These are phyloP conservation scores for Naganishia vishniacii DNA, from an alignment of 768 basidiomycete species.

Conservation along the genomic window DNA sequence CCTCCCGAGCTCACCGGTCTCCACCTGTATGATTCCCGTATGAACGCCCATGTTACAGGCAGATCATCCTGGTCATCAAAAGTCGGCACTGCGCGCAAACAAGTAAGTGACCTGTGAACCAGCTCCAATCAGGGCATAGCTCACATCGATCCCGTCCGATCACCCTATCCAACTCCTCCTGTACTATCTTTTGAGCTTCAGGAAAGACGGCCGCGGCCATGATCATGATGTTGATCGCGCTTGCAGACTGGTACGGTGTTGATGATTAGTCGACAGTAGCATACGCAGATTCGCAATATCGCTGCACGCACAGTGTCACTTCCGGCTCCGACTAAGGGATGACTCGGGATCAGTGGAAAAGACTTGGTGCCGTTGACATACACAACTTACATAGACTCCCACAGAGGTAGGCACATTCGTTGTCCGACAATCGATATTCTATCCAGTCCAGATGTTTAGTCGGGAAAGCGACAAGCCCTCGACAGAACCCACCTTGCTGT, in stretches of 20 bases:
- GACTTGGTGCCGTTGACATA: neutral
- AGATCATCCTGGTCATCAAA: constrained; percentile 9
- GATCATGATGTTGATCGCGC: constrained; percentile 14
- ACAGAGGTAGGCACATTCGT: constrained; percentile 19
- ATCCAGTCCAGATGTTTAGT: neutral
- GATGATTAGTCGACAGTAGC: neutral
- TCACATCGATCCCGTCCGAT: constrained; percentile 8
- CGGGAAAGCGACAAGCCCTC: neutral
- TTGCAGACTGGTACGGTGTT: neutral
- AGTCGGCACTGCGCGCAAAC: neutral
- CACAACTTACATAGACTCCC: constrained; percentile 6
- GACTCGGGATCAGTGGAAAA: neutral
- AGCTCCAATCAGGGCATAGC: neutral
- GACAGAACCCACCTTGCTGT: constrained; percentile 2
- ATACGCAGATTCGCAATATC: no score
- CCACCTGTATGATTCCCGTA: constrained; percentile 13
- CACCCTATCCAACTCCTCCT: constrained; percentile 11
- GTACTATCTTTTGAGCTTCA: constrained; percentile 6
- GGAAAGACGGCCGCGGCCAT: constrained; percentile 9
- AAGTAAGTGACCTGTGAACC: neutral
- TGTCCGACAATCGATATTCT: constrained; percentile 13
- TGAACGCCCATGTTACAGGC: constrained; percentile 12
- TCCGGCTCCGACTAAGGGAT: neutral
- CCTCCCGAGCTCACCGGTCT: constrained; percentile 14
- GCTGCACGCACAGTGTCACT: constrained; percentile 1